phyloP scores from a whole-genome alignment of 2,329 filamentous ascomycete genomes.

The Fusarium duplospermum region DNA sequence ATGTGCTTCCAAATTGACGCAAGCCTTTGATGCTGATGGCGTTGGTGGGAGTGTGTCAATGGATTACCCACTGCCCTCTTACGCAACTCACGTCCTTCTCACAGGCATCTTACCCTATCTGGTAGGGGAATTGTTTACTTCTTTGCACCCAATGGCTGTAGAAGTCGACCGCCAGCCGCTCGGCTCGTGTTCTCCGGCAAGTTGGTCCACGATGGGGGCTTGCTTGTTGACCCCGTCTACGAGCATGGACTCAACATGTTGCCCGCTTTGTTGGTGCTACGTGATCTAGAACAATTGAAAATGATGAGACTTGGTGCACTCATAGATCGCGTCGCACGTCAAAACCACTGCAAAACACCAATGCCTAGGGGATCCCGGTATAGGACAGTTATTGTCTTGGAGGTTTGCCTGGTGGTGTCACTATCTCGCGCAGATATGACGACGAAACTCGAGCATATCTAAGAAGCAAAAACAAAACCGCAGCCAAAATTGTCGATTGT shows the following conservation, averaged over 20 bases:
- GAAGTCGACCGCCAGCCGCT: conserved; percentile 11
- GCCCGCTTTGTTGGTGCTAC: conserved; percentile 30
- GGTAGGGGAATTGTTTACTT: conserved; percentile 24
- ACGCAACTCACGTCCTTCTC: not conserved
- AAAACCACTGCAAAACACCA: conserved; percentile 5
- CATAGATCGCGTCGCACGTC: conserved; percentile 27
- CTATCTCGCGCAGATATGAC: not conserved
- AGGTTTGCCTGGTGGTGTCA: not conserved
- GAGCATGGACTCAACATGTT: not conserved
- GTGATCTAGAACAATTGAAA: conserved; percentile 26
- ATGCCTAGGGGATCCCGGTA: conserved; percentile 11
- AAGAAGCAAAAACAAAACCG: not conserved
- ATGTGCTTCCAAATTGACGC: conserved; percentile 19
- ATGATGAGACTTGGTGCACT: conserved; percentile 22
- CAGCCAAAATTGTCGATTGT: not conserved
- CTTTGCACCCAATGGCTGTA: conserved; percentile 16
- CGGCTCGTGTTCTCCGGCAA: conserved; percentile 12
- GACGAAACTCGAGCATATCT: not conserved
- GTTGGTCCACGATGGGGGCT: conserved; percentile 14
- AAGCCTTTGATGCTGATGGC: not conserved
- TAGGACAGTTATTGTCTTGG: not conserved
- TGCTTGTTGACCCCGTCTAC: conserved; percentile 4
- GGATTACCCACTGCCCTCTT: conserved; percentile 4
- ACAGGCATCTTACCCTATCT: not conserved
- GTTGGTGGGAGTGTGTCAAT: conserved; percentile 1